Base-by-base conservation (phyloP, 805 yeast genomes). In the Ogataea dorogensis region DNA sequence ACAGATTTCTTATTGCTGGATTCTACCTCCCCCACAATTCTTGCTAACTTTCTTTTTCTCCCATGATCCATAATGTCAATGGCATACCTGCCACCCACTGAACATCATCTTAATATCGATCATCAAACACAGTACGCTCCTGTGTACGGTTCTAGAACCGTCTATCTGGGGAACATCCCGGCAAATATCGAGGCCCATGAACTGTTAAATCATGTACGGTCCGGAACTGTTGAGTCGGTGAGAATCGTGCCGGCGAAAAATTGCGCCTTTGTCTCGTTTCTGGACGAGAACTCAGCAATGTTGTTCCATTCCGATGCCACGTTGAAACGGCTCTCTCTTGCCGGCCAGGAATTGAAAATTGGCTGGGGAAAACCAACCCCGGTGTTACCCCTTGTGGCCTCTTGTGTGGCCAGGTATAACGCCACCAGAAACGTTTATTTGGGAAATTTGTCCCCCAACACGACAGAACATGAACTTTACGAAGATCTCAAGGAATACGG, bases 381-480 rank as follows among this genome's bases (percentile, higher is more conserved):
- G 1, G 76, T 88, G 22, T 79, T 78, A 41, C 84, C 94, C 2
- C 71, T 82, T 6, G 89, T 91, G 5, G 66, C 78, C 35, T 75
- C 80, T 21, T 81, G 88, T 12, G 87, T 93, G 37, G 78, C 79
- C 38, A 76, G 85, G 44, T 91, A 86, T 48, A 86, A 86, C 31
- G 98, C 98, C 5, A 86, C 97, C 8, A 77, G 98, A 67, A 89
- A 91, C 56, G 96, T 91, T 22, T 89, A 86, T 56, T 69, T 91
- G 44, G 96, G 97, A 13, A 80, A 79, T 45, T 68, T 91, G 37
- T 46, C 51, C 24, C 80, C 77, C 38, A 77, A 74, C 18, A 67
- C 73, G 28, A 71, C 85, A 25, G 93, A 81, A 56, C 76, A 72
- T 15, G 86, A 81, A 49, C 67, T 89, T 39, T 59, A 71, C 25